phyloP scores from a whole-genome alignment of 2,329 filamentous ascomycete species.

The Colletotrichum caudatum region DNA sequence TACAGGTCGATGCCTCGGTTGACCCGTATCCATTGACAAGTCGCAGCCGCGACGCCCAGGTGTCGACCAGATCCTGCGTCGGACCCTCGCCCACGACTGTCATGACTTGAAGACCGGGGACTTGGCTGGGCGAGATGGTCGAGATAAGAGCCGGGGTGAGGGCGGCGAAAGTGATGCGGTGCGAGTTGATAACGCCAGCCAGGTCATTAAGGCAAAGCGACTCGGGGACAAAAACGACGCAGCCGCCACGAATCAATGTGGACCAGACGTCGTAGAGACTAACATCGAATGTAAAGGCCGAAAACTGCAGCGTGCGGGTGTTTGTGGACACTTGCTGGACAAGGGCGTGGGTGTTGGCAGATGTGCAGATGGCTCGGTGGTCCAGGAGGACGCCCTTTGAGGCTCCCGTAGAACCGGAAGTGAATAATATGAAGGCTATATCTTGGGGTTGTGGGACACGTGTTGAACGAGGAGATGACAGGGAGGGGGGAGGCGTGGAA shows the following conservation, averaged over 20 bases:
- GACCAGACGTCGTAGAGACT: conserved; percentile 35
- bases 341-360: neutral
- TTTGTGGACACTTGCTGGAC: neutral
- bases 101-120: neutral
- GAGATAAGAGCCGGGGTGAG: conserved; percentile 39
- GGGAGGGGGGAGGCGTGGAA: too few species aligned
- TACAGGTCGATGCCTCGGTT: conserved; percentile 40
- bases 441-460: neutral
- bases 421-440: conserved; percentile 42
- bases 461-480: too few species aligned
- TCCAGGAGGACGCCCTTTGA: conserved; percentile 32
- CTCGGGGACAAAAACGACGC: conserved; percentile 23
- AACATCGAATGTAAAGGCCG: conserved; percentile 41
- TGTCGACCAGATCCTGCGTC: conserved; percentile 17
- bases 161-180: conserved; percentile 26
- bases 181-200: conserved; percentile 32
- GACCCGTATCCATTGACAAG: conserved; percentile 46
- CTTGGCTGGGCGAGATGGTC: conserved; percentile 15
- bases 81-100: neutral
- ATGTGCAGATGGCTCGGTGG: neutral
- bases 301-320: conserved; percentile 39
- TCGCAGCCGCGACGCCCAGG: conserved; percentile 41
- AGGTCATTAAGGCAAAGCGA: conserved; percentile 42
- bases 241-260: conserved; percentile 21
- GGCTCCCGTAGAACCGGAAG: conserved; percentile 30